Base-by-base conservation (phyloP, 2,329 filamentous ascomycete species). In the Verticillium albo-atrum region DNA sequence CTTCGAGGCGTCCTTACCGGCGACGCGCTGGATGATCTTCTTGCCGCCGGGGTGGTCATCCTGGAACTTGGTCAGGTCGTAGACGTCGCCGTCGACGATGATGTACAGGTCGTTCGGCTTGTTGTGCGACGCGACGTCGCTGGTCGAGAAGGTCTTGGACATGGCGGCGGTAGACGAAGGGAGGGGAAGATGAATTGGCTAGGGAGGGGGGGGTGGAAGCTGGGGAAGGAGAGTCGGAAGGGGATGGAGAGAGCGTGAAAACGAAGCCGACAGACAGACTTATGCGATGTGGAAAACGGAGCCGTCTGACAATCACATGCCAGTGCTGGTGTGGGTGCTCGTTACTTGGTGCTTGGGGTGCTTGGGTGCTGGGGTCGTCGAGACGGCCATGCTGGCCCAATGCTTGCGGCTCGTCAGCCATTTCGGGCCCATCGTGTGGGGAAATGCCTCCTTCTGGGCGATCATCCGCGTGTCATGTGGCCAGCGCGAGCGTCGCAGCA, bases 81-180 rank as follows among this genome's bases (percentile, higher is more conserved):
- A 98, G 66, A 98, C 94, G 75, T 98, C 94, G 69, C 93, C 90
- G 67, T 98, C 94, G 66, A 98, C 87, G 65, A 96, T 86, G 70
- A 98, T 91, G 86, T 88, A 98, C 62, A 97, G 82, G 72, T 88
- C 89, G 71, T 92, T 87, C 53, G 88, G 76, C 79, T 94, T 97
- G 82, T 92, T 97, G 77, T 98, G 93, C 77, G 90, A 87, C 72
- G 93, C 88, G 64, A 99, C 94, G 73, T 97, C 93, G 79, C 84
- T 84, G 65, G 87, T 82, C 58, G 88, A 89, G 74, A 97, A 97
- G 30, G 85, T 89, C 78, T 95, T 90, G 56, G 93, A 90, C 95
- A 99, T 99, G 69, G 60, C 83, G 65, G 59, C 26, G 60, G 30
- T 50, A 35, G 54, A 54, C 55, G 47, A 55, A 47, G 23, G 37